Evolutionary conservation across 208 protist genomes (phyloP).

Genomic region (Zelonia costaricensis): DNA sequence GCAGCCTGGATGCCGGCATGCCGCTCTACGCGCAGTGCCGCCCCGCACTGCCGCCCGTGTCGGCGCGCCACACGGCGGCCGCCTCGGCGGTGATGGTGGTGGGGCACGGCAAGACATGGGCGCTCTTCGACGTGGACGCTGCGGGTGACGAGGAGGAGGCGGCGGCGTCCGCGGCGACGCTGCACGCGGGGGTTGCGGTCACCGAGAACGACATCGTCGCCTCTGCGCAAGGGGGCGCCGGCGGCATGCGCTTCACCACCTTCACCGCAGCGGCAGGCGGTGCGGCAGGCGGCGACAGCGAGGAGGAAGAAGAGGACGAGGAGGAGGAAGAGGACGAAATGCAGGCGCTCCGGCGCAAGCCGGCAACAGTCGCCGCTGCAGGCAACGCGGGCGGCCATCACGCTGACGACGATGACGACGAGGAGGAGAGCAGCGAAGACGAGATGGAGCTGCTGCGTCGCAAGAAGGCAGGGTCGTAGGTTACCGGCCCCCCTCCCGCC

Average conservation of each 20-base stretch:
- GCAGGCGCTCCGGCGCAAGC: conserved; percentile 25
- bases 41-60: conserved; percentile 7
- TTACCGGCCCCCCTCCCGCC: neutral
- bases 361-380: neutral
- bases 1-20: conserved; percentile 39
- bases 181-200: conserved; percentile 7
- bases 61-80: neutral
- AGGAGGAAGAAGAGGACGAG: conserved; percentile 9
- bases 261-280: neutral
- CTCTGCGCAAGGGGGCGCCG: conserved; percentile 4
- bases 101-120: conserved; percentile 66
- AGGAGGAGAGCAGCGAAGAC: conserved; percentile 38
- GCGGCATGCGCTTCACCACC: conserved; percentile 12
- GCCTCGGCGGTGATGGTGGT: conserved; percentile 27
- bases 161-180: conserved; percentile 16
- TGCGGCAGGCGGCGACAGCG: neutral
- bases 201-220: conserved; percentile 33
- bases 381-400: neutral
- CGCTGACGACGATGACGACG: conserved; percentile 24
- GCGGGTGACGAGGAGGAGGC: conserved; percentile 22
- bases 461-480: conserved; percentile 1
- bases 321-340: conserved; percentile 38
- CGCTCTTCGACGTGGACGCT: conserved; percentile 48
- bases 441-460: conserved; percentile 42
- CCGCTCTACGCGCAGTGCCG: conserved; percentile 72